Conservation (phyloP, 2,329 filamentous ascomycete species). For the Aspergillus fumigatus region DNA sequence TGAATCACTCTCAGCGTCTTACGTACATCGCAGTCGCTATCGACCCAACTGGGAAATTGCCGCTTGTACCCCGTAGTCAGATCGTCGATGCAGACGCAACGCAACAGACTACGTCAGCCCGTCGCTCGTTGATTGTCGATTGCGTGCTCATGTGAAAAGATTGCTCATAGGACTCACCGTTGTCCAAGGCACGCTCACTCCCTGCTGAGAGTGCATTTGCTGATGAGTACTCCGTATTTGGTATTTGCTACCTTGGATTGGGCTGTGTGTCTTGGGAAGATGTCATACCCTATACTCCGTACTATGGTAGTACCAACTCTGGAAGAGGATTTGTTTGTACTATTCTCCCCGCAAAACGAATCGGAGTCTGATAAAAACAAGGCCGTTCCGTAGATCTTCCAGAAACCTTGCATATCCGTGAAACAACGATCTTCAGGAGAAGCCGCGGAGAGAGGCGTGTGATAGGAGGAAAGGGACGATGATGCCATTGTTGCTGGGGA, state of each 20-base stretch:
- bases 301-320: neutral
- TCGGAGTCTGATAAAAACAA: neutral
- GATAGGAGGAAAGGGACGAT: constrained; percentile 9
- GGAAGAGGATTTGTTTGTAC: neutral
- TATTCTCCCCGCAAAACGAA: neutral
- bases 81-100: neutral
- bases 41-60: neutral
- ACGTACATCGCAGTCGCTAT: neutral
- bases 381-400: constrained; percentile 7
- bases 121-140: constrained; percentile 13
- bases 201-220: neutral
- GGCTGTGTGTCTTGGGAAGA: too few relatives aligned
- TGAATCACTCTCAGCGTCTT: neutral
- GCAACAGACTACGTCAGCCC: neutral
- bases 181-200: neutral
- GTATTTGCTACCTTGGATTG: neutral
- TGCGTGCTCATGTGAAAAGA: constrained; percentile 12
- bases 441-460: constrained; percentile 4
- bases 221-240: neutral
- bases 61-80: neutral
- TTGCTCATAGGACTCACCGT: neutral
- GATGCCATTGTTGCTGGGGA: constrained; percentile 17
- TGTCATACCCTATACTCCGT: neutral
- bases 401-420: constrained; percentile 2
- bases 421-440: constrained; percentile 2